Conservation (phyloP, 2,329 filamentous ascomycete genomes). For the Venturia aucupariae region DNA sequence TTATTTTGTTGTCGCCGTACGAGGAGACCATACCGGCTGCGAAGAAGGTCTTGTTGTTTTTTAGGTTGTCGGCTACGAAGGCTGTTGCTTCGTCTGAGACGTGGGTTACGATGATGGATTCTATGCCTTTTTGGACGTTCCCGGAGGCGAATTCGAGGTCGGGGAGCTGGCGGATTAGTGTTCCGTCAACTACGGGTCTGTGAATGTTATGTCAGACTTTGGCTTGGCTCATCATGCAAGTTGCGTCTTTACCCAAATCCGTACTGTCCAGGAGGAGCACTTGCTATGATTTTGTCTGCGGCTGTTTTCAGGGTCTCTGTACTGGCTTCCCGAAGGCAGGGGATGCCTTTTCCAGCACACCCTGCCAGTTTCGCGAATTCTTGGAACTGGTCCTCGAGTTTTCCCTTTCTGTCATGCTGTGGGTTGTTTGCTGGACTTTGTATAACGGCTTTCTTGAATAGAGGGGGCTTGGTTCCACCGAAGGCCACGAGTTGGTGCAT, state of each 20-base stretch:
- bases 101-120: constrained; percentile 11
- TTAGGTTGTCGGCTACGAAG: constrained; percentile 3
- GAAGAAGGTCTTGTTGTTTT: constrained; percentile 1
- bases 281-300: not conserved
- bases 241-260: not conserved
- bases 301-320: not conserved
- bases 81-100: constrained; percentile 7
- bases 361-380: constrained; percentile 7
- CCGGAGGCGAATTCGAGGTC: constrained; percentile 11
- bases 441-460: constrained; percentile 32
- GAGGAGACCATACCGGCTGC: not conserved
- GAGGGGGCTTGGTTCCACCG: constrained; percentile 34
- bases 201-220: not conserved
- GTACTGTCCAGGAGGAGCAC: constrained; percentile 6
- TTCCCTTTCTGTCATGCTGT: constrained; percentile 6
- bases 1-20: not conserved
- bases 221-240: not conserved
- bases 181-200: constrained; percentile 6
- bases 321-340: constrained; percentile 1
- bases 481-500: constrained; percentile 41
- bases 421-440: constrained; percentile 23
- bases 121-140: constrained; percentile 11
- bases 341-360: constrained; percentile 5
- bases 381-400: constrained; percentile 10
- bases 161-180: constrained; percentile 8